Evolutionary conservation across 2,329 filamentous ascomycete species (phyloP), one percentile per base, ranked within the genome.

Genomic region (Sporothrix luriei): DNA sequence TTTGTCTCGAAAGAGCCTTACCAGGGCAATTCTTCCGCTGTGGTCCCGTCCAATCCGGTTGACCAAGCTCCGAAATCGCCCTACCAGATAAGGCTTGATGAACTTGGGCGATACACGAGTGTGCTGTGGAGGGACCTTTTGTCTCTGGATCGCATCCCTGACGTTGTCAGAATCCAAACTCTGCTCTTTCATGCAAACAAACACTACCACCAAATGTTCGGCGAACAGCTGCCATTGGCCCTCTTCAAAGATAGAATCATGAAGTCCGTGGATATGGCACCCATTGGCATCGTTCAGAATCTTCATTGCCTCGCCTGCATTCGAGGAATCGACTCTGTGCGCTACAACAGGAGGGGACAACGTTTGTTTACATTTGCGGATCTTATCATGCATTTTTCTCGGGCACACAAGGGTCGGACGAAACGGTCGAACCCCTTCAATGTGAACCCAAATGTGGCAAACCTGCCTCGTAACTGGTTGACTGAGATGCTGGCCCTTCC

Each of bases 91-190:
- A 49, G 57, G 38, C 57, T 62, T 19, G 57, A 62, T 19, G 57
- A 16, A 6, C 10, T 62, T 38, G 38, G 26, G 1, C n/a, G 13
- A 2, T 62, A 46, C 38, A 5, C 57, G 4, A 19, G 24, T 70
- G 85, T 87, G 29, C 78, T 90, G 48, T 94, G 90, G 90, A 84
- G 85, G 72, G 79, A 81, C 26, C 84, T 89, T 2, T 83, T 83
- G 9, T 82, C 83, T 3, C 81, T 92, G 72, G 86, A 86, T 73
- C 84, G 88, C 66, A 78, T 92, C 19, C 84, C 88, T 16, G 84
- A 85, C 51, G 85, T 84, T 71, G 82, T 91, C 61, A 87, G 88
- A 73, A 82, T 91, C 19, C 85, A 86, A 71, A 84, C 88, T 61
- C 81, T 91, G 11, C 83, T 94, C 54, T 83, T 90, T 75, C 87